phyloP scores from a whole-genome alignment of 2,329 filamentous ascomycete species.

The Botrytis medusae region DNA sequence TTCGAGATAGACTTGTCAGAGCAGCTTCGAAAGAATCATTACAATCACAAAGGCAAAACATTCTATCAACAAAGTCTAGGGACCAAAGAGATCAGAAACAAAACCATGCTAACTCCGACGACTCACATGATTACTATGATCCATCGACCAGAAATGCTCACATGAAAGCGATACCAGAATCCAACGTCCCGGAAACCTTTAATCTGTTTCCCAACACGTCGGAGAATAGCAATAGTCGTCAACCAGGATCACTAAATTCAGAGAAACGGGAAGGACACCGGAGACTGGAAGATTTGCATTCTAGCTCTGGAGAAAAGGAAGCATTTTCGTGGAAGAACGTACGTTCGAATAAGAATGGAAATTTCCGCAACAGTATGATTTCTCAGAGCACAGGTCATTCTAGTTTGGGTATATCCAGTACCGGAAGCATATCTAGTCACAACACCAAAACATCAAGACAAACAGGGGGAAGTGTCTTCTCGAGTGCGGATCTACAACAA shows the following conservation, averaged over 20 bases:
- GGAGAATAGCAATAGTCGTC: background rate
- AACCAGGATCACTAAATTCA: background rate
- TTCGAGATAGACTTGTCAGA: constrained; percentile 32
- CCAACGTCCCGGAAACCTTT: constrained; percentile 26
- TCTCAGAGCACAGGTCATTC: constrained; percentile 14
- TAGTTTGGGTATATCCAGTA: constrained; percentile 32
- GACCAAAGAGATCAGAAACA: constrained; percentile 19
- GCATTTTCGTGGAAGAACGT: constrained; percentile 37
- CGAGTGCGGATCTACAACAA: constrained; percentile 36
- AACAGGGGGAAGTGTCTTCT: constrained; percentile 35
- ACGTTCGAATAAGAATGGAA: constrained; percentile 23
- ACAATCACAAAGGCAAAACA: constrained; percentile 32
- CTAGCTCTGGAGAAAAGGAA: constrained; percentile 15
- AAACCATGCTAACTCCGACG: background rate
- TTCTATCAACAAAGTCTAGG: constrained; percentile 30
- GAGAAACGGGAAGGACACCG: constrained; percentile 10
- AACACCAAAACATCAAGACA: constrained; percentile 38
- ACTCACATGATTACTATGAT: constrained; percentile 36
- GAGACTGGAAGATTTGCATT: constrained; percentile 14
- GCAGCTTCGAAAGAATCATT: constrained; percentile 35
- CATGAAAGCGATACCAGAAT: constrained; percentile 36
- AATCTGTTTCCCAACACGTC: background rate
- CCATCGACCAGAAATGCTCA: constrained; percentile 27
- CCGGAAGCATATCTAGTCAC: constrained; percentile 38
- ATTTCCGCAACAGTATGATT: constrained; percentile 13